Percentiles rank a stretch among this genome's conserved stretches.
These are phyloP conservation scores for Fusarium sp. DNA, from an alignment of 2,329 filamentous ascomycete genomes.

Conservation along the genomic window DNA sequence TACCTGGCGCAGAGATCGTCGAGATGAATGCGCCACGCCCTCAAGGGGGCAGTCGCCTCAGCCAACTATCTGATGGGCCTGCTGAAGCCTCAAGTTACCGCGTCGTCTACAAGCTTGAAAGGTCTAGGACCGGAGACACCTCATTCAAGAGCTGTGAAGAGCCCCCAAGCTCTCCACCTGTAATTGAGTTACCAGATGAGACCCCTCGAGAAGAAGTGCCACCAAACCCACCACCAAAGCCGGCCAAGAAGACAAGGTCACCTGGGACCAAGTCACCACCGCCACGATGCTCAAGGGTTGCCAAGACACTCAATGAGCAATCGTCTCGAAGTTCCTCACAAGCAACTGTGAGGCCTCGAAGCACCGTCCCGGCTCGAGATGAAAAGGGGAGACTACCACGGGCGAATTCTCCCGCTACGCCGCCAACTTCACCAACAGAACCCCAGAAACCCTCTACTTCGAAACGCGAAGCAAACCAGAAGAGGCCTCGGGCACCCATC, in stretches of 20 bases:
- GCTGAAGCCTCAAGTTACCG: slow-evolving; percentile 57
- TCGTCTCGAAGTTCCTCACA: slow-evolving; percentile 8
- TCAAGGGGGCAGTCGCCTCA: slow-evolving; percentile 19
- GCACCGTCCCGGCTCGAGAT: neutral
- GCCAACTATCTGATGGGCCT: slow-evolving; percentile 35
- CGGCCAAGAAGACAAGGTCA: slow-evolving; percentile 21
- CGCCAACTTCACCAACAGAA: slow-evolving; percentile 18
- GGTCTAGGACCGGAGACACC: slow-evolving; percentile 60
- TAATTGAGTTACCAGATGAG: slow-evolving; percentile 45
- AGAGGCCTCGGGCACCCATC: slow-evolving; percentile 37
- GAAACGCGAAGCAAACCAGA: slow-evolving; percentile 40
- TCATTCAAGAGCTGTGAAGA: slow-evolving; percentile 52
- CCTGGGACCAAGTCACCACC: slow-evolving; percentile 18
- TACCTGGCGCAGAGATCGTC: slow-evolving; percentile 69
- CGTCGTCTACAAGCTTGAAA: slow-evolving; percentile 70
- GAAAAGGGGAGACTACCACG: slow-evolving; percentile 23
- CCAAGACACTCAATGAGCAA: slow-evolving; percentile 14
- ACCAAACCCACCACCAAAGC: slow-evolving; percentile 21
- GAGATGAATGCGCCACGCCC: slow-evolving; percentile 57
- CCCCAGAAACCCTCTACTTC: slow-evolving; percentile 10
- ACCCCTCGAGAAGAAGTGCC: slow-evolving; percentile 11
- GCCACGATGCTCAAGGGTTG: slow-evolving; percentile 19
- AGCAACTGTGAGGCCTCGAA: slow-evolving; percentile 4
- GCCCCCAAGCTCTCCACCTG: slow-evolving; percentile 26
- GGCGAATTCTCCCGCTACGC: slow-evolving; percentile 16